Evolutionary conservation across 805 yeast species (phyloP), one percentile per base, ranked within the genome.

Genomic region (Ogataea pini): DNA sequence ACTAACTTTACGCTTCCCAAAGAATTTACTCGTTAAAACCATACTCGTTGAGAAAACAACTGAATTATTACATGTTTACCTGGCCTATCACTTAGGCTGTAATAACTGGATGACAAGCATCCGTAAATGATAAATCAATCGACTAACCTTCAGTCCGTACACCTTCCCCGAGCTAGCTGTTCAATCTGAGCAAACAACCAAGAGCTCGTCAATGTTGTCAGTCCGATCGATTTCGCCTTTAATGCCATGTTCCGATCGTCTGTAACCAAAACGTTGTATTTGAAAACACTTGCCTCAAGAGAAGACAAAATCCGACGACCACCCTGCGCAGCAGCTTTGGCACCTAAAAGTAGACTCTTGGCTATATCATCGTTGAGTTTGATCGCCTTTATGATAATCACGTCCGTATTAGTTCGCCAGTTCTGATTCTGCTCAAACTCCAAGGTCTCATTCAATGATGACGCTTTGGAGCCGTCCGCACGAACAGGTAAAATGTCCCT

Each of bases 401-500:
- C 89, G 64, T 85, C 92, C 7, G 86, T 85, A 55, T 78, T 81
- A 13, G 82, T 73, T 63, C 87, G 72, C 92, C 91, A 85, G 37
- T 79, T 78, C 37, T 81, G 78, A 58, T 85, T 85, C 58, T 81
- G 80, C 61, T 85, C 90, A 64, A 85, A 84, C 60, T 85, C 92
- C 16, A 81, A 65, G 5, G 87, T 83, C 62, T 85, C 92, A 59
- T 83, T 85, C 50, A 85, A 73, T 36, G 83, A 82, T 5, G 80
- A 72, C 0, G 90, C 88, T 36, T 78, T 73, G 3, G 85, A 76
- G 34, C 90, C 91, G 57, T 86, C 85, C 56, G 83, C 82, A 57
- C 88, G 72, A 49, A 84, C 66, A 1, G 89, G 86, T 28, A 80
- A 50, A 32, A 85, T 71, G 43, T 75, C 77, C 41, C 73, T 71